These are phyloP conservation scores for Thymus mandschuricus DNA, from an alignment of 257 asterid species.

Conservation along the genomic window DNA sequence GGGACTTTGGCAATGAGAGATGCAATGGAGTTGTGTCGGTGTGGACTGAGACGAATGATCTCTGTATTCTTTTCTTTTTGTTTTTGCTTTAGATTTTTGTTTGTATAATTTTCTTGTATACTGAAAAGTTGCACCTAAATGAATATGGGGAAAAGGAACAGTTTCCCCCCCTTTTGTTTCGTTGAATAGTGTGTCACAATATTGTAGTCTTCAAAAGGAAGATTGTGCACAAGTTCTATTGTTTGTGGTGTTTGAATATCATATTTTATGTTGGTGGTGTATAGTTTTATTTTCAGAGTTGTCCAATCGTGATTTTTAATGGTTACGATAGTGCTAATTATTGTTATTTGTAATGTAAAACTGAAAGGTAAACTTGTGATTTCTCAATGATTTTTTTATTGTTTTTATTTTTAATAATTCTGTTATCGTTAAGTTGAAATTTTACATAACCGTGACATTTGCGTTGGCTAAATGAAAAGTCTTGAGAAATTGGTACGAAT, in stretches of 20 bases:
- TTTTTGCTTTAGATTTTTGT: constrained; percentile 6
- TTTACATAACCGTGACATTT: no score
- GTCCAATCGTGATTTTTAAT: no score
- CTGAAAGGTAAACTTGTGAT: no score
- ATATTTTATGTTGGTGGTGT: neutral
- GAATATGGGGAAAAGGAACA: constrained; percentile 5
- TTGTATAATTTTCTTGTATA: constrained; percentile 21
- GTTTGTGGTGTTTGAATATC: neutral
- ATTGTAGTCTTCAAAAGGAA: constrained; percentile 2
- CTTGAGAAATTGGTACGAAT: no score
- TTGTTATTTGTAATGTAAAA: no score
- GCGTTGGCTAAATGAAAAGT: no score
- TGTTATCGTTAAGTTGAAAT: no score
- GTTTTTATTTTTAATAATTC: no score
- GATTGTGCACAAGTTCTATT: no score
- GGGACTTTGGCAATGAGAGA: constrained; percentile 27
- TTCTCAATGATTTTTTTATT: no score
- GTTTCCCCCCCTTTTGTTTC: constrained; percentile 3
- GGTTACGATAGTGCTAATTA: no score
- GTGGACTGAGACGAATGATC: constrained; percentile 25
- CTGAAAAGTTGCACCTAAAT: constrained; percentile 10
- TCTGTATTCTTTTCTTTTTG: constrained; percentile 28
- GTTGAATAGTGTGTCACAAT: neutral
- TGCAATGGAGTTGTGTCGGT: constrained; percentile 23
- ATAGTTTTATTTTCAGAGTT: no score